These are phyloP conservation scores for Fusarium sp. DNA, from an alignment of 2,329 filamentous ascomycete species.

Conservation along the genomic window DNA sequence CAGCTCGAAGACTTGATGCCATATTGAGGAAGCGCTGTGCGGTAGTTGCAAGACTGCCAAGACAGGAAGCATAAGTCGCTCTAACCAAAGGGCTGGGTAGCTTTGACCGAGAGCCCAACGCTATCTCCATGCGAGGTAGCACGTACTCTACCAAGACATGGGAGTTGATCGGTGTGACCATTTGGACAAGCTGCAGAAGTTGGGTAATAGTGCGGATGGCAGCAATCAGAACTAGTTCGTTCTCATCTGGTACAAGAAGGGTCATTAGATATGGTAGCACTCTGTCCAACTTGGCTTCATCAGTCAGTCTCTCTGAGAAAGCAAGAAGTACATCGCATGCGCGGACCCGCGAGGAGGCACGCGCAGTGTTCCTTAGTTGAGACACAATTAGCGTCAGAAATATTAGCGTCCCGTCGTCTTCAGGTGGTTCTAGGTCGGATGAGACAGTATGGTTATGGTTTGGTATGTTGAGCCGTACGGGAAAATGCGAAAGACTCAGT, in stretches of 20 bases:
- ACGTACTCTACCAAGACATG: slow-evolving; percentile 77
- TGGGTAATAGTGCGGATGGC: slow-evolving; percentile 90
- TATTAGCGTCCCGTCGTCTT: slow-evolving; percentile 90
- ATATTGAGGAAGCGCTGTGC: slow-evolving; percentile 89
- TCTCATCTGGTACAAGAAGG: slow-evolving; percentile 78
- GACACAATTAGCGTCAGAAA: slow-evolving; percentile 91
- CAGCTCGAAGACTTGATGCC: slow-evolving; percentile 86
- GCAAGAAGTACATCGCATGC: slow-evolving; percentile 92
- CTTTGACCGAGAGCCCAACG: slow-evolving; percentile 58
- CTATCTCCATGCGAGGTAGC: slow-evolving; percentile 69
- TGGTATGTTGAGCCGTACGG: slow-evolving; percentile 86
- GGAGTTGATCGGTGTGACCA: slow-evolving; percentile 83
- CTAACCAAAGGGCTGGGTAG: slow-evolving; percentile 76
- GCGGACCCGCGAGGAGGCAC: slow-evolving; percentile 85
- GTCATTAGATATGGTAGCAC: slow-evolving; percentile 90
- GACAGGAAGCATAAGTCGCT: slow-evolving; percentile 91
- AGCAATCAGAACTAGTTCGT: slow-evolving; percentile 85
- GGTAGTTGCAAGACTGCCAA: slow-evolving; percentile 87
- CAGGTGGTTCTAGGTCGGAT: slow-evolving; percentile 67
- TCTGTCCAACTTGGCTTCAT: slow-evolving; percentile 94
- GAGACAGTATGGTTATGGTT: slow-evolving; percentile 80
- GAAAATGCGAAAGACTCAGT: slow-evolving; percentile 73
- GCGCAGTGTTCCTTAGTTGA: slow-evolving; percentile 87
- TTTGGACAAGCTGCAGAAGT: slow-evolving; percentile 84
- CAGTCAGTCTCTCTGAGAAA: slow-evolving; percentile 89